Evolutionary conservation across 108 stramenopile genomes (phyloP).

Genomic region (Conticribra guillardii): DNA sequence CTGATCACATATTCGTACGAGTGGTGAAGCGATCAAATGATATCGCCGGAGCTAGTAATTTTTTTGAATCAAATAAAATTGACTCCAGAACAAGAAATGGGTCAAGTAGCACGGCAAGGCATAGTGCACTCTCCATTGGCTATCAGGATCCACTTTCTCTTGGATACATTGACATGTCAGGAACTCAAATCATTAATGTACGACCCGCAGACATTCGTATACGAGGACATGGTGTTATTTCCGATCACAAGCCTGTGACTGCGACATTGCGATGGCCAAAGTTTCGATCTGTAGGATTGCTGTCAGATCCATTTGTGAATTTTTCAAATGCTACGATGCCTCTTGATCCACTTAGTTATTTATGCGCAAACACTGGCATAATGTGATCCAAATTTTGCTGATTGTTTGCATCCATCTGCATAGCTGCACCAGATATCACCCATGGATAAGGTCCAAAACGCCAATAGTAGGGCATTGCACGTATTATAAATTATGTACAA

Average conservation of each 20-base stretch:
- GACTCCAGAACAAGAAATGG: too few species aligned
- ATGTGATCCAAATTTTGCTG: neutral
- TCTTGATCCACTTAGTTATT: conserved; percentile 26
- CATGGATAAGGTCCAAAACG: neutral
- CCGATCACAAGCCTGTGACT: conserved; percentile 40
- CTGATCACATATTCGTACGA: conserved; percentile 37
- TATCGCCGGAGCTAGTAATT: too few species aligned
- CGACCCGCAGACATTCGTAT: conserved; percentile 18
- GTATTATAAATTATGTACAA: too few species aligned
- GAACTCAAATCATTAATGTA: conserved; percentile 31
- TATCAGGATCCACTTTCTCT: conserved; percentile 19
- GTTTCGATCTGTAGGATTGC: neutral
- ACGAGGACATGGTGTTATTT: conserved; percentile 16
- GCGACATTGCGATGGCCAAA: conserved; percentile 38
- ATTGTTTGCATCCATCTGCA: neutral
- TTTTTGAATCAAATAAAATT: too few species aligned
- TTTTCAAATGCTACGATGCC: conserved; percentile 19
- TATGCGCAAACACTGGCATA: neutral
- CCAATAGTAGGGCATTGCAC: too few species aligned
- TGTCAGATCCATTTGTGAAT: conserved; percentile 21
- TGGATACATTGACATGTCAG: conserved; percentile 29
- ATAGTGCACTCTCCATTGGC: conserved; percentile 8
- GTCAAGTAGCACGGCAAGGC: too few species aligned
- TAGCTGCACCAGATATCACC: neutral
- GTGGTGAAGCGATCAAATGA: too few species aligned